phyloP scores from a whole-genome alignment of 495 filamentous ascomycete species.

The Neurospora sp. region DNA sequence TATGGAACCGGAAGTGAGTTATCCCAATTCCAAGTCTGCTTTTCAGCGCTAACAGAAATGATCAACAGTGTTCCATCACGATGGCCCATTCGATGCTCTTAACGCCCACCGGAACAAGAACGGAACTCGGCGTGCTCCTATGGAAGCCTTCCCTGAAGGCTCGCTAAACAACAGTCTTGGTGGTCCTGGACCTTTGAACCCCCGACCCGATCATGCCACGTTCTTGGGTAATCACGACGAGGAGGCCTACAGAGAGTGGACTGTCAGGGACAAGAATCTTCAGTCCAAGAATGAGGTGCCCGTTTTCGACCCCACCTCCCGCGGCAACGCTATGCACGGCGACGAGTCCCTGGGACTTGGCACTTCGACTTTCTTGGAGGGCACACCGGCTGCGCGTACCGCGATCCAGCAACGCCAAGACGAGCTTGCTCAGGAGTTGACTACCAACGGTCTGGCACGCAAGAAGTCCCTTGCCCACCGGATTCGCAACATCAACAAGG shows the following conservation, averaged over 20 bases:
- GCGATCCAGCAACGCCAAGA: slow-evolving; percentile 71
- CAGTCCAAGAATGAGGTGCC: slow-evolving; percentile 29
- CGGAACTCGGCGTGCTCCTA: slow-evolving; percentile 67
- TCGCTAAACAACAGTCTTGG: slow-evolving; percentile 88
- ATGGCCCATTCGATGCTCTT: slow-evolving; percentile 96
- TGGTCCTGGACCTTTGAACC: slow-evolving; percentile 75
- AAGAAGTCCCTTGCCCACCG: slow-evolving; percentile 92
- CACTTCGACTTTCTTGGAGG: slow-evolving; percentile 92
- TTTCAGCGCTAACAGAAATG: slow-evolving; percentile 2
- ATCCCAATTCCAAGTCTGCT: background rate
- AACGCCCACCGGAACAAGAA: slow-evolving; percentile 92
- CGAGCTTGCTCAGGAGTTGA: slow-evolving; percentile 44
- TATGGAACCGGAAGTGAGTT: slow-evolving; percentile 87
- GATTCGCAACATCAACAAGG: slow-evolving; percentile 57
- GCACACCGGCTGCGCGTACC: slow-evolving; percentile 73
- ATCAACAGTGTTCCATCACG: slow-evolving; percentile 84
- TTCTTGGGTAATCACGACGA: slow-evolving; percentile 68
- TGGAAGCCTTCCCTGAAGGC: slow-evolving; percentile 91
- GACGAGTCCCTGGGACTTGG: slow-evolving; percentile 77
- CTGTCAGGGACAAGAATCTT: slow-evolving; percentile 19
- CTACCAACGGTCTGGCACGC: slow-evolving; percentile 59
- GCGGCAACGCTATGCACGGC: slow-evolving; percentile 66
- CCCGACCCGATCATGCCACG: slow-evolving; percentile 68
- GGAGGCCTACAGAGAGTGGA: slow-evolving; percentile 81
- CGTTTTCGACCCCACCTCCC: slow-evolving; percentile 40